phyloP scores from a whole-genome alignment of 371 early-diverging fungal genomes.

The Quaeritorhiza haematococci region DNA sequence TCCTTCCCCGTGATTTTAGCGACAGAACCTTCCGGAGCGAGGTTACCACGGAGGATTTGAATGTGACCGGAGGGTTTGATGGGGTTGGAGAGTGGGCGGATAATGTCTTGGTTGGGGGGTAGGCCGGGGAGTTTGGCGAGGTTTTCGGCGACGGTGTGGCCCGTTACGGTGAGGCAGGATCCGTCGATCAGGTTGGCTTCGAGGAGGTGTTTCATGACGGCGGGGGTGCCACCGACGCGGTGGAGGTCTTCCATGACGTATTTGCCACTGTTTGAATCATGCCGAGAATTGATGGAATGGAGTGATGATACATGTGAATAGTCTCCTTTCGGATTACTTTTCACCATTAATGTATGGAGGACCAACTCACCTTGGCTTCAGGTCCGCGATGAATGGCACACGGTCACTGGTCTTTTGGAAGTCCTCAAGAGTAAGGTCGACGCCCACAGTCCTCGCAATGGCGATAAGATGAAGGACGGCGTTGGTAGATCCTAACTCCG shows the following conservation, averaged over 20 bases:
- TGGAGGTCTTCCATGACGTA: slow-evolving; percentile 94
- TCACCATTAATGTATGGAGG: neutral
- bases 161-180: slow-evolving; percentile 87
- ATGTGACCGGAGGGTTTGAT: slow-evolving; percentile 92
- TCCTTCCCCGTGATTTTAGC: slow-evolving; percentile 99
- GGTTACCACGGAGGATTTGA: slow-evolving; percentile 86
- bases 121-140: slow-evolving; percentile 66
- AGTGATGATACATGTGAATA: neutral
- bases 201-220: slow-evolving; percentile 82
- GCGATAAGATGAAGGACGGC: slow-evolving; percentile 95
- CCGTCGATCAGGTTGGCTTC: slow-evolving; percentile 76
- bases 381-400: slow-evolving; percentile 89
- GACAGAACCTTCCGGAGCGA: slow-evolving; percentile 95
- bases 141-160: slow-evolving; percentile 89
- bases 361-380: slow-evolving; percentile 76
- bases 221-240: slow-evolving; percentile 84
- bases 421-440: slow-evolving; percentile 82
- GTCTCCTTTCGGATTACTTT: neutral
- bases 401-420: slow-evolving; percentile 85
- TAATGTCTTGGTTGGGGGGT: slow-evolving; percentile 75
- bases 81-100: slow-evolving; percentile 77
- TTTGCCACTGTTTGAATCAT: slow-evolving; percentile 65
- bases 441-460: slow-evolving; percentile 76
- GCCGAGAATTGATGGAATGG: neutral
- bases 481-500: slow-evolving; percentile 80